Conservation (phyloP, 768 basidiomycete genomes). For the Sarcomyxa edulis region DNA sequence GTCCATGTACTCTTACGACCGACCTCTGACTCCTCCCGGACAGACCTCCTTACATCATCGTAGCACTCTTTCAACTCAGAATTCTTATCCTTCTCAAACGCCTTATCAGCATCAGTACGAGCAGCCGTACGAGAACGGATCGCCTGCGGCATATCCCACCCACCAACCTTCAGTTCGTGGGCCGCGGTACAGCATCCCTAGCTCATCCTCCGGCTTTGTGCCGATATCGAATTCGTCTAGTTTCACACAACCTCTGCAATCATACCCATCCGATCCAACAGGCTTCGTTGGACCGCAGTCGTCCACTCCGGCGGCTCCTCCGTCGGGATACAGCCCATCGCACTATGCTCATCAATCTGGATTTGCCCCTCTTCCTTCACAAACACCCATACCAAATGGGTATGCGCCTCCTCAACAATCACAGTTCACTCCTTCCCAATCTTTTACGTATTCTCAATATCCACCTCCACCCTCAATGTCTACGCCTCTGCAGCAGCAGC, state of each 20-base stretch:
- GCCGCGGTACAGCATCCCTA: conserved; percentile 63
- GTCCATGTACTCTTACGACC: conserved; percentile 34
- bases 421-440: conserved; percentile 26
- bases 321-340: conserved; percentile 26
- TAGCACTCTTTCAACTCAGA: conserved; percentile 19
- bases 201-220: conserved; percentile 64
- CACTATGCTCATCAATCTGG: conserved; percentile 26
- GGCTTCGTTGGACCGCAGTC: conserved; percentile 7
- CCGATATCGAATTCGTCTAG: conserved; percentile 40
- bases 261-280: neutral
- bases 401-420: conserved; percentile 35
- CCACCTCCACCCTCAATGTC: conserved; percentile 26
- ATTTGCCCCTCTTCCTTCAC: conserved; percentile 21
- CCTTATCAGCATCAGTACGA: conserved; percentile 34
- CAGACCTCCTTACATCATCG: conserved; percentile 24
- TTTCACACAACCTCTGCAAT: conserved; percentile 16
- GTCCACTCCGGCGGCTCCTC: conserved; percentile 38
- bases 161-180: conserved; percentile 38
- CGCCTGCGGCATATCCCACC: conserved; percentile 21
- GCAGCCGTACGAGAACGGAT: conserved; percentile 14
- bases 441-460: conserved; percentile 32
- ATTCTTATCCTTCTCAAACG: neutral
- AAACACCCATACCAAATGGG: conserved; percentile 25
- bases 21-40: conserved; percentile 28
- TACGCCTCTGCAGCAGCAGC: conserved; percentile 29